Percentiles rank a stretch among this genome's conserved stretches.
Conservation (phyloP, 2,329 filamentous ascomycete species). For the Teratosphaeria epicoccoides region DNA sequence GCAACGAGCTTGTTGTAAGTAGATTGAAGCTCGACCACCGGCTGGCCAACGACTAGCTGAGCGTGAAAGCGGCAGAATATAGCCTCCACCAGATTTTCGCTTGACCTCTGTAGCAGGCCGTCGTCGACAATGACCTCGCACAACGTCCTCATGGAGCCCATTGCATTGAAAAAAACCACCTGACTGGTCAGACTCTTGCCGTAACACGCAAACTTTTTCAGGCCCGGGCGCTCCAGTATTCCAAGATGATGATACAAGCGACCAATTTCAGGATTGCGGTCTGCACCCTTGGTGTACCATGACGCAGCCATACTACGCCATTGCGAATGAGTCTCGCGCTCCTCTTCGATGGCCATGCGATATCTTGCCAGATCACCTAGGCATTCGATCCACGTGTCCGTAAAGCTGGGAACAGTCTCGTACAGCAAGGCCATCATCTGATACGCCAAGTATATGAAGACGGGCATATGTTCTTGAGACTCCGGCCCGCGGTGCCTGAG, state of each 20-base stretch:
- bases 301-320: constrained; percentile 72
- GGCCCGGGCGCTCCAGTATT: constrained; percentile 59
- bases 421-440: constrained; percentile 80
- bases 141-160: constrained; percentile 59
- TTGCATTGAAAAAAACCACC: constrained; percentile 55
- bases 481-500: constrained; percentile 62
- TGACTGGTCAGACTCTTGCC: constrained; percentile 58
- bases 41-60: constrained; percentile 48
- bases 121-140: constrained; percentile 43
- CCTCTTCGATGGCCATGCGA: constrained; percentile 83
- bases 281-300: constrained; percentile 78
- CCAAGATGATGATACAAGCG: constrained; percentile 82
- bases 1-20: constrained; percentile 39
- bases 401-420: constrained; percentile 73
- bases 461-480: constrained; percentile 78
- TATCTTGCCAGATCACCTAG: constrained; percentile 78
- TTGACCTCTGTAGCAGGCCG: constrained; percentile 24
- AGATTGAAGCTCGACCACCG: constrained; percentile 36
- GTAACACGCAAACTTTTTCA: constrained; percentile 66
- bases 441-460: constrained; percentile 81
- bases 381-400: constrained; percentile 89
- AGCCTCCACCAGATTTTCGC: constrained; percentile 45
- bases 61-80: constrained; percentile 43
- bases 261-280: constrained; percentile 63
- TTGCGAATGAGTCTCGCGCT: constrained; percentile 55